phyloP scores from a whole-genome alignment of 306 rosid species.

The Sophora flavescens region DNA sequence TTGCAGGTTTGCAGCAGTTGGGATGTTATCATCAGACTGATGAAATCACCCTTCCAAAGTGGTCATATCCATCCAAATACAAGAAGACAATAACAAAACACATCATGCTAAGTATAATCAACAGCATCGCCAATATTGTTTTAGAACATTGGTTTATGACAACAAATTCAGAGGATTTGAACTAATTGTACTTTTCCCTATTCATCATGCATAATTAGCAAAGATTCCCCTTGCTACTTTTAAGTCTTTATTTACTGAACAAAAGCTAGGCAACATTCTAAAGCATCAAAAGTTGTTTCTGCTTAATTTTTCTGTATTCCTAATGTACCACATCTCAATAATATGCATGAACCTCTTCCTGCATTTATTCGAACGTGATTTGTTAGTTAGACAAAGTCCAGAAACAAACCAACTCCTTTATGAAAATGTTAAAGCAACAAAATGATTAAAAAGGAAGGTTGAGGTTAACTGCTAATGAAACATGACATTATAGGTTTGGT shows the following conservation, averaged over 20 bases:
- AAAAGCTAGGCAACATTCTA: constrained; percentile 34
- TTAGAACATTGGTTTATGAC: constrained; percentile 33
- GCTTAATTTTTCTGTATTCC: constrained; percentile 30
- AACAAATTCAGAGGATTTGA: constrained; percentile 35
- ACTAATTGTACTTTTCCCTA: constrained; percentile 13
- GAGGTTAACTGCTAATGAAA: constrained; percentile 70
- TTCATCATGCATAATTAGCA: constrained; percentile 36
- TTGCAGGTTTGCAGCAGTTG: constrained; percentile 50
- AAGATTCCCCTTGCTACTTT: constrained; percentile 48
- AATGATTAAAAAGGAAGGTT: constrained; percentile 65
- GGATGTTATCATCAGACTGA: constrained; percentile 60
- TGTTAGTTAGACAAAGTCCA: constrained; percentile 41
- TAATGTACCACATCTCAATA: constrained; percentile 10
- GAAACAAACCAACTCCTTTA: constrained; percentile 51
- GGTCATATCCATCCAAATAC: constrained; percentile 49
- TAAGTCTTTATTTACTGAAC: constrained; percentile 24
- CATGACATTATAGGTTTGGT: constrained; percentile 72
- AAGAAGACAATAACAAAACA: constrained; percentile 57
- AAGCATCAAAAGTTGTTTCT: background rate
- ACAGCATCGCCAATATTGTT: constrained; percentile 34
- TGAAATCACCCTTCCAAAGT: constrained; percentile 57
- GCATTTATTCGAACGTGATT: constrained; percentile 38
- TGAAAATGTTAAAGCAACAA: constrained; percentile 51
- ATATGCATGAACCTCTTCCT: constrained; percentile 54
- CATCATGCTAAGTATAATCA: constrained; percentile 49